Percentiles rank a stretch among this genome's conserved stretches.
These are phyloP conservation scores for Pelargonium citronellum DNA, from an alignment of 441 rosid genomes.

Conservation along the genomic window DNA sequence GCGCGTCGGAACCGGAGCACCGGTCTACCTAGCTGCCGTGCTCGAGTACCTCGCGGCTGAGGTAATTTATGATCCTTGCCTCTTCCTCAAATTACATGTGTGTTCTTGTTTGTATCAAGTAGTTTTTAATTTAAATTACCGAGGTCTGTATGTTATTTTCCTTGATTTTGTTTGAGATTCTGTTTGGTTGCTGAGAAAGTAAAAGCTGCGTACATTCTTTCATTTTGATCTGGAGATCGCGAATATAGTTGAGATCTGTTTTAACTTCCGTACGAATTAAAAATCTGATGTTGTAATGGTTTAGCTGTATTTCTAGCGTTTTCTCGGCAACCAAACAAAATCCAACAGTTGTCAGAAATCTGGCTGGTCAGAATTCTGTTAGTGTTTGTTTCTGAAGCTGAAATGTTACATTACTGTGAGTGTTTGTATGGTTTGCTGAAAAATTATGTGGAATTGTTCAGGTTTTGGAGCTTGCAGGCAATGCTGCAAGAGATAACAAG, in stretches of 20 bases:
- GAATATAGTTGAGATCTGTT: neutral
- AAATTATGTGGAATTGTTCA: constrained; percentile 3
- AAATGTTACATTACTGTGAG: neutral
- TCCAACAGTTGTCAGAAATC: no score
- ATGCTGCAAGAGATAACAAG: constrained; percentile 77
- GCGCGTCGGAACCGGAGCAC: constrained; percentile 80
- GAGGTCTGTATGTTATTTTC: neutral
- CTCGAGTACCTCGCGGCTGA: constrained; percentile 81
- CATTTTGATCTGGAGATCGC: no score
- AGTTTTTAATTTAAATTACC: neutral
- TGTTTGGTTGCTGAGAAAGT: neutral
- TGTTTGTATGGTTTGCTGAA: neutral
- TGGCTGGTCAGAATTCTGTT: no score
- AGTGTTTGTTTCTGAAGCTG: neutral
- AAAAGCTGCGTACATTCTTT: neutral
- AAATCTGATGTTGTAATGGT: neutral
- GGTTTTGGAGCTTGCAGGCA: constrained; percentile 78
- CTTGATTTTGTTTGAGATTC: no score
- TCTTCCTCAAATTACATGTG: no score
- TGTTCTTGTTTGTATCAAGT: neutral
- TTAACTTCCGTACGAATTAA: neutral
- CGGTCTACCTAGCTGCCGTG: constrained; percentile 76
- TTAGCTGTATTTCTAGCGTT: neutral
- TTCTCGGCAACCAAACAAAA: neutral
- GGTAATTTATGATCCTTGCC: constrained; percentile 26